These are phyloP conservation scores for Styphnolobium japonicum DNA, from an alignment of 306 rosid species.

Conservation along the genomic window DNA sequence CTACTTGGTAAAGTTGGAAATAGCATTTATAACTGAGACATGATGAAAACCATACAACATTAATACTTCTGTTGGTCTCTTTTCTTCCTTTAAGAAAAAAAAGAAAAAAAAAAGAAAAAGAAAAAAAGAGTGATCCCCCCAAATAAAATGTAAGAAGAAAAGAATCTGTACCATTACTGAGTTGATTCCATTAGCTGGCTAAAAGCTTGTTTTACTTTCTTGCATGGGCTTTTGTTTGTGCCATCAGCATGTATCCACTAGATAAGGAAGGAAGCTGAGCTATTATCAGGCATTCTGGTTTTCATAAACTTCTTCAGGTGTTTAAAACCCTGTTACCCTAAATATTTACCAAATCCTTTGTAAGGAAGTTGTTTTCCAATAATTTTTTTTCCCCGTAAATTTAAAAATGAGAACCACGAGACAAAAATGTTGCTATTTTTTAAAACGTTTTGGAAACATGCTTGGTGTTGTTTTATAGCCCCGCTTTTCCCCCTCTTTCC, in stretches of 20 bases:
- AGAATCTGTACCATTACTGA: not conserved
- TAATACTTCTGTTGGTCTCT: conserved; percentile 1
- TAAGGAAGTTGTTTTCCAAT: not conserved
- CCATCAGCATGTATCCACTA: not conserved
- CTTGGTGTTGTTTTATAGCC: not conserved
- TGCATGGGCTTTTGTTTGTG: conserved; percentile 1
- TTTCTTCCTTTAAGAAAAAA: not conserved
- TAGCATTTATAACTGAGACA: not conserved
- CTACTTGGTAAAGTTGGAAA: not conserved
- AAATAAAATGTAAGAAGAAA: not conserved
- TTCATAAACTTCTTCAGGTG: conserved; percentile 14
- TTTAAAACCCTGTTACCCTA: not conserved
- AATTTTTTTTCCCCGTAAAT: not conserved
- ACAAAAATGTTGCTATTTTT: not conserved
- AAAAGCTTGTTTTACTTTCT: conserved; percentile 10
- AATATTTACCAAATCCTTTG: not conserved
- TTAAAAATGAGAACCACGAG: conserved; percentile 6
- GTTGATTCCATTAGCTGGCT: conserved; percentile 15
- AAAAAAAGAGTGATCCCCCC: not conserved
- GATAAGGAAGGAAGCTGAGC: conserved; percentile 16
- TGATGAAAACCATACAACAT: conserved; percentile 20
- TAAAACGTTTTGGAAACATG: not conserved
- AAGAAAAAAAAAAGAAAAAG: too few species aligned
- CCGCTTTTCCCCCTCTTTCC: not conserved
- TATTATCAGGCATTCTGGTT: conserved; percentile 29